phyloP scores from a whole-genome alignment of 2,329 filamentous ascomycete species.

The Cephalotrichum gorgonifer region DNA sequence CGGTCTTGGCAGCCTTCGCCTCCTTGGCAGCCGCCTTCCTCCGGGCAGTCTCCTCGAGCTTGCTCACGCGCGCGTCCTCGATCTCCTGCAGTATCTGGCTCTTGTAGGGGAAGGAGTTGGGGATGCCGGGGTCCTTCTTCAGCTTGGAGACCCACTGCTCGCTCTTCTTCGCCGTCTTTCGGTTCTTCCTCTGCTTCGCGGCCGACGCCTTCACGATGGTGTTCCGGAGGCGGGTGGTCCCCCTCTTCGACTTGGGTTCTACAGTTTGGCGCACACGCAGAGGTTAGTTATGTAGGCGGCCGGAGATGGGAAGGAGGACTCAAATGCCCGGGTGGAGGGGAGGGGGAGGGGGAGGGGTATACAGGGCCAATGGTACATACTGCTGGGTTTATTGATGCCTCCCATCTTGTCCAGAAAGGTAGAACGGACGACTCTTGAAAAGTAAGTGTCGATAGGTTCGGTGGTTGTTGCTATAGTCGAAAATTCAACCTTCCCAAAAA shows the following conservation, averaged over 20 bases:
- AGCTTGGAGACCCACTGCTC: constrained; percentile 90
- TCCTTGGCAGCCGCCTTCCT: constrained; percentile 64
- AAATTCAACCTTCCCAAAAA: constrained; percentile 1
- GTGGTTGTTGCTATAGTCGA: background rate
- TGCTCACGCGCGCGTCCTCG: constrained; percentile 73
- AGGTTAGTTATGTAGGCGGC: background rate
- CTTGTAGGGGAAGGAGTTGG: constrained; percentile 96
- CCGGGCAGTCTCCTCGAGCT: constrained; percentile 66
- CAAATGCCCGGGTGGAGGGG: background rate
- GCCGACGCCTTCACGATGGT: constrained; percentile 91
- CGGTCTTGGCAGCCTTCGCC: constrained; percentile 51
- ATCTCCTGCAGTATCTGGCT: constrained; percentile 91
- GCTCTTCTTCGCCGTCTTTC: constrained; percentile 89
- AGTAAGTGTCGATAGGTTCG: background rate
- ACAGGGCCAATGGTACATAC: constrained; percentile 30
- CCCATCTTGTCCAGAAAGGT: constrained; percentile 27
- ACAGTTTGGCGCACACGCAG: constrained; percentile 7
- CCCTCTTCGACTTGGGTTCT: constrained; percentile 95
- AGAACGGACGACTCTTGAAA: background rate
- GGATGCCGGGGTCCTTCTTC: constrained; percentile 97
- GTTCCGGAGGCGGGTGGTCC: constrained; percentile 77
- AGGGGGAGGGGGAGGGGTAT: no score
- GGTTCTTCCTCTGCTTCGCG: constrained; percentile 82
- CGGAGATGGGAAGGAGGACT: background rate
- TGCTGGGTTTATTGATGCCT: constrained; percentile 44